These are phyloP conservation scores for Aegilops umbellulata DNA, from an alignment of 176 grass and related monocot species.

Conservation along the genomic window DNA sequence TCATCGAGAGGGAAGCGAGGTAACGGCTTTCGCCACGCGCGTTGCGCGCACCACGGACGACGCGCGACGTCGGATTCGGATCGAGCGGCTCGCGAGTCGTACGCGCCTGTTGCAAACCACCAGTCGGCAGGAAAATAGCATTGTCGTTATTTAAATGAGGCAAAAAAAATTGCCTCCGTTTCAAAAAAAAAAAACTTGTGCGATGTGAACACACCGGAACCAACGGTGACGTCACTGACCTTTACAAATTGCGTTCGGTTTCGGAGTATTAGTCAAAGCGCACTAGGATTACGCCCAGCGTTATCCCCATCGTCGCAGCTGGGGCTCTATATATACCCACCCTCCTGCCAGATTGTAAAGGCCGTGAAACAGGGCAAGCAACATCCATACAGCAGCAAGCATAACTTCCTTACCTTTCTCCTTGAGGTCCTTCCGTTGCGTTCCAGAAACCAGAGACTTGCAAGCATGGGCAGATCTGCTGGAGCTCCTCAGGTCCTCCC, in stretches of 20 bases:
- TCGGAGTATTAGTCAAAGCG: conserved; percentile 37
- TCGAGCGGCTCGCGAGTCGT: too few species aligned
- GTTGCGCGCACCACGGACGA: too few species aligned
- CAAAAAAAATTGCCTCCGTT: too few species aligned
- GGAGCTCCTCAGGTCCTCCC: conserved; percentile 25
- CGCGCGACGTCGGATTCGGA: too few species aligned
- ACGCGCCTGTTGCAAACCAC: too few species aligned
- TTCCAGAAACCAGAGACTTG: not conserved
- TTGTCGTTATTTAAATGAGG: too few species aligned
- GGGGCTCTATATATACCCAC: conserved; percentile 30
- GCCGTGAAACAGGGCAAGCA: conserved; percentile 24
- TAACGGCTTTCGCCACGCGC: too few species aligned
- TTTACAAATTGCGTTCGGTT: not conserved
- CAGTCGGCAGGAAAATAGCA: too few species aligned
- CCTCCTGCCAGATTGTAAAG: not conserved
- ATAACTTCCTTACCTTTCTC: not conserved
- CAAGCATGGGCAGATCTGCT: conserved; percentile 31
- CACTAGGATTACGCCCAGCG: conserved; percentile 28
- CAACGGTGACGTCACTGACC: conserved; percentile 25
- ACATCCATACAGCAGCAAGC: not conserved
- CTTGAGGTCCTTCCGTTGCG: not conserved
- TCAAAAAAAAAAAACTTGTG: not conserved
- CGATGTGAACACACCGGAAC: not conserved
- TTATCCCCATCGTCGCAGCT: conserved; percentile 9
- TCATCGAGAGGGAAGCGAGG: too few species aligned